These are phyloP conservation scores for Geotrichum restrictum DNA, from an alignment of 1,139 yeast species.

Conservation along the genomic window DNA sequence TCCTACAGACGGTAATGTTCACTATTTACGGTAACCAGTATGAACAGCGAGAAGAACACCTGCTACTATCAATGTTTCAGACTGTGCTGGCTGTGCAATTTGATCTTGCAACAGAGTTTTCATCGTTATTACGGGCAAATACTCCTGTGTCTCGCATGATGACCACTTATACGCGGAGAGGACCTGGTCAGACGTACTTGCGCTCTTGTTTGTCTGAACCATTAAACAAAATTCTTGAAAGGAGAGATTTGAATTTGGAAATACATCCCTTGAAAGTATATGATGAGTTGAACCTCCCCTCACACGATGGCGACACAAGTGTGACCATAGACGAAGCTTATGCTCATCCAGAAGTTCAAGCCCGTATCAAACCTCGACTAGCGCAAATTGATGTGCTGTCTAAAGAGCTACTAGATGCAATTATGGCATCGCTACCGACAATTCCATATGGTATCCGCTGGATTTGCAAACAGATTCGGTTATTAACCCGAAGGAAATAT, in stretches of 20 bases:
- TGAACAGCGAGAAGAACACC: conserved; percentile 44
- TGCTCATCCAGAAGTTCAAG: conserved; percentile 34
- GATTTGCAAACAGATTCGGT: conserved; percentile 69
- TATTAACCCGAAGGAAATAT: conserved; percentile 59
- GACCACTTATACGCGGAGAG: conserved; percentile 45
- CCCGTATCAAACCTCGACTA: conserved; percentile 36
- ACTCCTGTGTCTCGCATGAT: conserved; percentile 45
- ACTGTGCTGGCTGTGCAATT: conserved; percentile 42
- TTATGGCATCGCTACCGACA: conserved; percentile 51
- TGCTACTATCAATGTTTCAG: conserved; percentile 42
- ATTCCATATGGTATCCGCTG: conserved; percentile 73
- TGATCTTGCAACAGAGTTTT: conserved; percentile 40
- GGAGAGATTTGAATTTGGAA: conserved; percentile 36
- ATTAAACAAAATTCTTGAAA: conserved; percentile 36
- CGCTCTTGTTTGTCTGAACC: conserved; percentile 37
- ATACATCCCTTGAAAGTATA: conserved; percentile 41
- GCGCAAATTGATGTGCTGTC: conserved; percentile 47
- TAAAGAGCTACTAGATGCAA: conserved; percentile 55
- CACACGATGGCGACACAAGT: conserved; percentile 26
- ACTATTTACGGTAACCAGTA: conserved; percentile 45
- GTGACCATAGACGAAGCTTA: conserved; percentile 38
- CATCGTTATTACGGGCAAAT: conserved; percentile 41
- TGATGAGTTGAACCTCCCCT: conserved; percentile 33
- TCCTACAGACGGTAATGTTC: conserved; percentile 45
- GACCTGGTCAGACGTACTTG: conserved; percentile 44